These are phyloP conservation scores for Juncus inflexus DNA, from an alignment of 176 grass and related monocot species.

Conservation along the genomic window DNA sequence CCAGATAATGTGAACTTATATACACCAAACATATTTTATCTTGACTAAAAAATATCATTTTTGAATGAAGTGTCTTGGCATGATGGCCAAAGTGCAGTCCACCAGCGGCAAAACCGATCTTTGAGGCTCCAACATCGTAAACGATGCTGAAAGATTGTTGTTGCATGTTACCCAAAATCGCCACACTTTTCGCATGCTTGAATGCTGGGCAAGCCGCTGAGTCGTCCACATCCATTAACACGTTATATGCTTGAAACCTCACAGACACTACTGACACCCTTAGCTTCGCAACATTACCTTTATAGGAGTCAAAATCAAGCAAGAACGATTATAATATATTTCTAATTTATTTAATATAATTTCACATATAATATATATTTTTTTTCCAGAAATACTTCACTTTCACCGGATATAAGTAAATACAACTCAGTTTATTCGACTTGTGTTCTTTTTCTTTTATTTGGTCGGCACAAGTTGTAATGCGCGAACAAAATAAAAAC, in stretches of 20 bases:
- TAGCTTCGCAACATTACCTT: constrained; percentile 27
- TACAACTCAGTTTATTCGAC: no score
- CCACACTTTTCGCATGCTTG: constrained; percentile 39
- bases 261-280: constrained; percentile 42
- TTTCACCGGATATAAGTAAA: no score
- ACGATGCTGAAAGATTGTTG: constrained; percentile 77
- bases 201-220: constrained; percentile 67
- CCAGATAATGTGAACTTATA: constrained; percentile 9
- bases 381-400: no score
- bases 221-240: constrained; percentile 59
- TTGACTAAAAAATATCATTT: neutral
- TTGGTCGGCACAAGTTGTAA: no score
- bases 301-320: no score
- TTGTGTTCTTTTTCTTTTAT: no score
- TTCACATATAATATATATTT: no score
- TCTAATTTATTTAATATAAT: no score
- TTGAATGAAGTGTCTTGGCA: neutral
- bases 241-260: constrained; percentile 53
- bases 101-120: constrained; percentile 58
- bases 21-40: constrained; percentile 11
- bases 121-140: constrained; percentile 58
- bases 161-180: constrained; percentile 81
- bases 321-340: no score
- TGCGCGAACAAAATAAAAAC: no score
- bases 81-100: no score